Conservation (phyloP, 352 stramenopile species). For the Pilasporangium apinafurcum region DNA sequence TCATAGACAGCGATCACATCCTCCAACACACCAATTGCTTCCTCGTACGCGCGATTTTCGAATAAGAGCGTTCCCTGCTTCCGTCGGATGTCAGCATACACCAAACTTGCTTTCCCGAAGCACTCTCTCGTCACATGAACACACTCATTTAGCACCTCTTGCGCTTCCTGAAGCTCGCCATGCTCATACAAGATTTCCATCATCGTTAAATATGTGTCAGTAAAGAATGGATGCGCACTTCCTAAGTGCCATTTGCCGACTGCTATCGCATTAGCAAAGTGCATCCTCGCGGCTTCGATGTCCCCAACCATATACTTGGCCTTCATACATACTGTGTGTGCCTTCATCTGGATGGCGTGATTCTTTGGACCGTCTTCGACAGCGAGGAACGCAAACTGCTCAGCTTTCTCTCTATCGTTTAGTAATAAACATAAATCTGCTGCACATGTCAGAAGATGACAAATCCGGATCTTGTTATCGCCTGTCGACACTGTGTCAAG, state of each 20-base stretch:
- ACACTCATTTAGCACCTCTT: constrained; percentile 16
- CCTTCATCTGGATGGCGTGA: constrained; percentile 16
- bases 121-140: constrained; percentile 24
- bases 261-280: constrained; percentile 24
- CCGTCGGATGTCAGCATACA: constrained; percentile 39
- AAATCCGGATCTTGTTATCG: constrained; percentile 19
- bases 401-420: constrained; percentile 12
- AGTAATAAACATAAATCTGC: constrained; percentile 24
- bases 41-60: constrained; percentile 9
- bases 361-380: constrained; percentile 24
- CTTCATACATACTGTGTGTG: constrained; percentile 27
- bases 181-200: constrained; percentile 21
- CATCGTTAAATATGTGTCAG: constrained; percentile 42
- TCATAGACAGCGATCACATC: constrained; percentile 54
- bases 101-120: constrained; percentile 35
- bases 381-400: constrained; percentile 19
- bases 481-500: constrained; percentile 20
- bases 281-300: constrained; percentile 5
- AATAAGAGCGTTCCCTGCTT: constrained; percentile 33
- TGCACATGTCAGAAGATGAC: constrained; percentile 26
- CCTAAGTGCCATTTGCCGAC: constrained; percentile 38
- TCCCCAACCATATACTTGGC: constrained; percentile 14
- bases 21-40: constrained; percentile 39
- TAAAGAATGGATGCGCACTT: constrained; percentile 20
- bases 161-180: constrained; percentile 15